Conservation (phyloP, 148 eudicot genomes). For the Vaccinium myrtillus region DNA sequence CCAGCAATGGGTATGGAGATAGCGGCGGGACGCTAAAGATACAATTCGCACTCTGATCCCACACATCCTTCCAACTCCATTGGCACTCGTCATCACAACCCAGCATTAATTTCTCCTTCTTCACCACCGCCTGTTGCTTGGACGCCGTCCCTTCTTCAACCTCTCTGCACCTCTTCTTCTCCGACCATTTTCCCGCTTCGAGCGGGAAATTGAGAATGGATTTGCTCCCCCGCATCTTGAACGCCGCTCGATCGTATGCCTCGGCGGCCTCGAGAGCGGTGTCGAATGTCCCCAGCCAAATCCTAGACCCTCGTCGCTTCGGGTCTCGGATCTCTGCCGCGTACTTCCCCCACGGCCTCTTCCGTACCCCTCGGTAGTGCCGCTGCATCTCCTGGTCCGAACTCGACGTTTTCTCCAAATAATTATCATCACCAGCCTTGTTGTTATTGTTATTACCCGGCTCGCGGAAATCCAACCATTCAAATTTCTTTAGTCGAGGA, state of each 20-base stretch:
- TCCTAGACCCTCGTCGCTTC: conserved; percentile 42
- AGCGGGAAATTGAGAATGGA: conserved; percentile 54
- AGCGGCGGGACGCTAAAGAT: conserved; percentile 48
- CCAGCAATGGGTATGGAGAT: conserved; percentile 44
- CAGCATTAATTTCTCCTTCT: conserved; percentile 21
- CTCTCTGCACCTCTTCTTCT: conserved; percentile 21
- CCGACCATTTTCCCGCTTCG: conserved; percentile 35
- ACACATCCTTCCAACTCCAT: conserved; percentile 45
- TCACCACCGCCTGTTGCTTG: conserved; percentile 16
- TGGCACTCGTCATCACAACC: conserved; percentile 24
- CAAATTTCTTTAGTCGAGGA: conserved; percentile 25
- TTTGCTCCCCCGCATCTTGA: conserved; percentile 46
- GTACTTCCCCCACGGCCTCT: conserved; percentile 58
- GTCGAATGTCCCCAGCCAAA: conserved; percentile 60
- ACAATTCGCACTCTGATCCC: conserved; percentile 40
- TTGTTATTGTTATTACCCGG: conserved; percentile 7
- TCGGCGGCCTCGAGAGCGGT: conserved; percentile 49
- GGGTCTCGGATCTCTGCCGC: conserved; percentile 63
- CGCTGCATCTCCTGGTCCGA: conserved; percentile 22
- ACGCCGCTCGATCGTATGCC: conserved; percentile 56
- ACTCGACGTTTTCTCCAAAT: neutral
- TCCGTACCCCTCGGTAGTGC: conserved; percentile 54
- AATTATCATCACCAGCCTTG: too few relatives aligned
- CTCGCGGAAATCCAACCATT: conserved; percentile 32
- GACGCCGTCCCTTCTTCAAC: neutral